Conservation (phyloP, 2,329 filamentous ascomycete species). For the Cryoendolithus antarcticus region DNA sequence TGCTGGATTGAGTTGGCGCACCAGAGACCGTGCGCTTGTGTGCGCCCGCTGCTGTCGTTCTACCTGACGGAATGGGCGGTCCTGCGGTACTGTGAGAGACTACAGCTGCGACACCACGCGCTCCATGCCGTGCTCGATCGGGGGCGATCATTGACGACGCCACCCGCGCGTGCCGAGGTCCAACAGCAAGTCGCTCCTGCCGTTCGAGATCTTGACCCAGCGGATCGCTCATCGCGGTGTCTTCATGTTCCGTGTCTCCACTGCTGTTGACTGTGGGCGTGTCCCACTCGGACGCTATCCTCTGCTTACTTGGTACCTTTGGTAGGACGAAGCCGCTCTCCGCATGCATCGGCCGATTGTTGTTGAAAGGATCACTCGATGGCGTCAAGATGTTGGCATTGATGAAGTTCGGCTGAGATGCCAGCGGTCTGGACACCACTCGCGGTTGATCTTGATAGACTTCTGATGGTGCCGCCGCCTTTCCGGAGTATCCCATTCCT, state of each 20-base stretch:
- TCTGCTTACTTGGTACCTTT: no score
- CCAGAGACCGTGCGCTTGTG: constrained; percentile 90
- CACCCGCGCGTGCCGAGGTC: constrained; percentile 23
- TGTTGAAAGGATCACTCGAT: constrained; percentile 34
- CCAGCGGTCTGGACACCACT: constrained; percentile 12
- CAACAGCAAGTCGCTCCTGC: background rate
- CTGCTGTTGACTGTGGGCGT: constrained; percentile 36
- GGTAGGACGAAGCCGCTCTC: no score
- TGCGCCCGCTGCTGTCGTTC: constrained; percentile 24
- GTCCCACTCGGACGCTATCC: constrained; percentile 24
- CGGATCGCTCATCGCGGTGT: constrained; percentile 24
- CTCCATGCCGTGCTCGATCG: constrained; percentile 21
- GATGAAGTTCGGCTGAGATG: constrained; percentile 15
- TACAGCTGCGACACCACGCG: no score
- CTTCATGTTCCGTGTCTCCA: constrained; percentile 26
- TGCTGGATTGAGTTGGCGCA: constrained; percentile 39
- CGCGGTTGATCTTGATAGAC: constrained; percentile 20
- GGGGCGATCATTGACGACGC: constrained; percentile 16
- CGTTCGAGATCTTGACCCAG: constrained; percentile 11
- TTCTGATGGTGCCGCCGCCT: constrained; percentile 9
- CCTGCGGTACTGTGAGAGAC: background rate
- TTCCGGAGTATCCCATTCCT: constrained; percentile 41
- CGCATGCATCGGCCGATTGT: constrained; percentile 4
- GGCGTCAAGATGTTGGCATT: constrained; percentile 19
- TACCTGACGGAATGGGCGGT: constrained; percentile 3